Percentiles rank a stretch among this genome's conserved stretches.
phyloP scores from a whole-genome alignment of 441 rosid species.

The Aquilaria agallochum region DNA sequence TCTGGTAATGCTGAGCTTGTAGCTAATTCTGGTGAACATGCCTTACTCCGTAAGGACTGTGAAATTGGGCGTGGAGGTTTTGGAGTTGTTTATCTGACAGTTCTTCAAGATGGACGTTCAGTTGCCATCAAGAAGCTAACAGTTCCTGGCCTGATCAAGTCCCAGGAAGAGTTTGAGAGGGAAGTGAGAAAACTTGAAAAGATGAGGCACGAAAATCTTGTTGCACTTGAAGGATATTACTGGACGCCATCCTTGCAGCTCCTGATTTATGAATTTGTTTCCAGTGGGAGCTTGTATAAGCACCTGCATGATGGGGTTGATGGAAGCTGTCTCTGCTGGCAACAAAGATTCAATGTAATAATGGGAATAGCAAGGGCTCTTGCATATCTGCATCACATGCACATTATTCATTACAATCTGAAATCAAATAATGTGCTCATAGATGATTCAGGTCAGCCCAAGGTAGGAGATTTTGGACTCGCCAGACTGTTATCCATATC shows the following conservation, averaged over 20 bases:
- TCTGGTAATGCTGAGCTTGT: constrained; percentile 70
- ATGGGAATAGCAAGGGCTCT: constrained; percentile 80
- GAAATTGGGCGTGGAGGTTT: constrained; percentile 95
- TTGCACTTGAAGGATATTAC: constrained; percentile 79
- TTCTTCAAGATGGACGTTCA: constrained; percentile 65
- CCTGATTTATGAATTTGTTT: constrained; percentile 60
- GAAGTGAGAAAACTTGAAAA: constrained; percentile 67
- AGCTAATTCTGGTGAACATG: constrained; percentile 48
- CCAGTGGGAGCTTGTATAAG: constrained; percentile 68
- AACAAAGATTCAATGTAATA: constrained; percentile 68
- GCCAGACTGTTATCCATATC: constrained; percentile 59
- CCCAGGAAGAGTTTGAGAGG: constrained; percentile 80
- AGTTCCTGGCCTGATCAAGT: constrained; percentile 70
- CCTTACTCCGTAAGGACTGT: constrained; percentile 75
- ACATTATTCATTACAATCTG: constrained; percentile 74
- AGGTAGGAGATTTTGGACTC: constrained; percentile 77
- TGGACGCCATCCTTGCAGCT: constrained; percentile 84
- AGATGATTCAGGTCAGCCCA: constrained; percentile 59
- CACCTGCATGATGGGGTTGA: constrained; percentile 59
- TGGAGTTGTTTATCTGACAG: constrained; percentile 73
- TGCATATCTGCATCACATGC: constrained; percentile 61
- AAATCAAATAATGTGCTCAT: constrained; percentile 80
- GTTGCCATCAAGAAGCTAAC: constrained; percentile 89
- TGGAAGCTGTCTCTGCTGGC: constrained; percentile 54
- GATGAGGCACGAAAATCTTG: constrained; percentile 60